Percentiles rank a stretch among this genome's conserved stretches.
Evolutionary conservation across 805 yeast genomes (phyloP).

Genomic region (Starmerella kuoi): DNA sequence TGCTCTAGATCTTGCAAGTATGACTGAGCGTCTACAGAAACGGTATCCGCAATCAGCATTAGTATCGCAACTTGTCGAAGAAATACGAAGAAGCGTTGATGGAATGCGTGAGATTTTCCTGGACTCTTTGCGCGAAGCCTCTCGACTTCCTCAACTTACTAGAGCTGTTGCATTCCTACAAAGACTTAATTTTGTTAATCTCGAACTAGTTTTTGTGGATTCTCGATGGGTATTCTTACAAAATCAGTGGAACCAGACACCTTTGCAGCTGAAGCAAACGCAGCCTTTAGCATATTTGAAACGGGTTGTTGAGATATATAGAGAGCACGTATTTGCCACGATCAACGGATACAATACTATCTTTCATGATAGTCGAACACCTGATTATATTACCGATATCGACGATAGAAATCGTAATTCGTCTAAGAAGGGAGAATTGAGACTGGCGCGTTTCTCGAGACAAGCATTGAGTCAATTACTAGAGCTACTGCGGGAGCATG

Average conservation of each 20-base stretch:
- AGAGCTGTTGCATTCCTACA: slow-evolving; percentile 67
- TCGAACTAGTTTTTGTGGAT: slow-evolving; percentile 25
- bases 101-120: slow-evolving; percentile 63
- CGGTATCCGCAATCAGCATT: slow-evolving; percentile 53
- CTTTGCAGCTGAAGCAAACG: slow-evolving; percentile 41
- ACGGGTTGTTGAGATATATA: slow-evolving; percentile 65
- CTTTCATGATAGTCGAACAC: slow-evolving; percentile 32
- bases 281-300: slow-evolving; percentile 55
- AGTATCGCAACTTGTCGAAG: slow-evolving; percentile 42
- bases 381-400: slow-evolving; percentile 11
- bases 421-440: neutral
- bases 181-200: slow-evolving; percentile 34
- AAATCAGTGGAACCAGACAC: slow-evolving; percentile 17
- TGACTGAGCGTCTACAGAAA: slow-evolving; percentile 53
- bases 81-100: slow-evolving; percentile 38
- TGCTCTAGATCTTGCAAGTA: slow-evolving; percentile 70
- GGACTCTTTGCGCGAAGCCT: slow-evolving; percentile 55
- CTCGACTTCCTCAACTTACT: slow-evolving; percentile 65
- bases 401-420: neutral
- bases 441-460: slow-evolving; percentile 23
- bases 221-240: slow-evolving; percentile 26
- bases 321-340: slow-evolving; percentile 73
- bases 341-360: slow-evolving; percentile 54
- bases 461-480: slow-evolving; percentile 22
- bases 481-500: slow-evolving; percentile 16